Conservation (phyloP, 305 asterid genomes). For the Solanum hybrid region DNA sequence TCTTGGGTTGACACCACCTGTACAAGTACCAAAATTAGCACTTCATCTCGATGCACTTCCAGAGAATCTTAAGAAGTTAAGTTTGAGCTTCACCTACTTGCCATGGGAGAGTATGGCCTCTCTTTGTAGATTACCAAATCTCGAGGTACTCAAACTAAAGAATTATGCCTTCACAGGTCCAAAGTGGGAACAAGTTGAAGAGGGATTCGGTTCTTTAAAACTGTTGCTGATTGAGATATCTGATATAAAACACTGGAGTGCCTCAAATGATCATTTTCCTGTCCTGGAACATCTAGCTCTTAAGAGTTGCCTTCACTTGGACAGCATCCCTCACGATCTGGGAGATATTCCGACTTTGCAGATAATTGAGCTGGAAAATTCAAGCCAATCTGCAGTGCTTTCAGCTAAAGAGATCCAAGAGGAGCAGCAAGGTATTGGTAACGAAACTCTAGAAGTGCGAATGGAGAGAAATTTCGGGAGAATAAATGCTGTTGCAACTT, state of each 20-base stretch:
- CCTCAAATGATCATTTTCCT: background rate
- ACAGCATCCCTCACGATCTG: background rate
- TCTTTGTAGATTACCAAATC: background rate
- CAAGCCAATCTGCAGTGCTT: background rate
- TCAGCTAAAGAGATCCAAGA: background rate
- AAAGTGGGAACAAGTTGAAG: constrained; percentile 15
- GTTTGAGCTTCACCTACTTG: background rate
- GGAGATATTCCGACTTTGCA: background rate
- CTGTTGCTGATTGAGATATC: constrained; percentile 1
- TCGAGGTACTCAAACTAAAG: constrained; percentile 6
- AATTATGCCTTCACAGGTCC: constrained; percentile 7
- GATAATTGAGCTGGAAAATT: constrained; percentile 1
- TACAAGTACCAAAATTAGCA: background rate
- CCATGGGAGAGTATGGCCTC: background rate
- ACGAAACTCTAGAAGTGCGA: background rate
- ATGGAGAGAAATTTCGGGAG: background rate
- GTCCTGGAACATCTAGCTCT: background rate
- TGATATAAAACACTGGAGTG: background rate
- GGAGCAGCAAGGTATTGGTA: background rate
- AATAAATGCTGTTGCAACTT: background rate
- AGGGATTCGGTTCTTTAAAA: background rate
- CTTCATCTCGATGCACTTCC: constrained; percentile 2
- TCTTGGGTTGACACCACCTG: background rate
- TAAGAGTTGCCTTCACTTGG: background rate
- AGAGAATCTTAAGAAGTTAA: background rate